A percentile compares a stretch with the other conserved stretches of the same genome.
phyloP scores from a whole-genome alignment of 495 filamentous ascomycete genomes.

The Penicillium desertorum region DNA sequence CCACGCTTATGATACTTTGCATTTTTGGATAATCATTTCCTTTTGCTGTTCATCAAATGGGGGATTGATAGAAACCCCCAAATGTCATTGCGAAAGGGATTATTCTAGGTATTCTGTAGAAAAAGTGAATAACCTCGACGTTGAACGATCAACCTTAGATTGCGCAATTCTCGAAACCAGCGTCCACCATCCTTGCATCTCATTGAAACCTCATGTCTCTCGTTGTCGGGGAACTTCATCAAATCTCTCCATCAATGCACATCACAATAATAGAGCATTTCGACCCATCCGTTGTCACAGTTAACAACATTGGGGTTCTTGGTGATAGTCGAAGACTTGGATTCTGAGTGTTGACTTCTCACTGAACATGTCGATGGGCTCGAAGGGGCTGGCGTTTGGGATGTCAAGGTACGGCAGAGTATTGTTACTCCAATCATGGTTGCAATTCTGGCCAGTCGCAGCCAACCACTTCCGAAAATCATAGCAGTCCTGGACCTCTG shows the following conservation, averaged over 20 bases:
- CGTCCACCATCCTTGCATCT: not conserved
- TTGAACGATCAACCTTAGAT: not conserved
- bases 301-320: not conserved
- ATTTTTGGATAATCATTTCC: not conserved
- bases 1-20: not conserved
- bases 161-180: not conserved
- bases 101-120: not conserved
- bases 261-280: not conserved
- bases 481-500: conserved; percentile 55
- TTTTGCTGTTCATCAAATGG: not conserved
- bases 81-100: not conserved
- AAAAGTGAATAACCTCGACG: not conserved
- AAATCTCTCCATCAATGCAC: not conserved
- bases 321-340: not conserved
- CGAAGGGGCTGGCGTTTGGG: conserved; percentile 30
- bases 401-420: conserved; percentile 29
- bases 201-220: not conserved
- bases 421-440: conserved; percentile 42
- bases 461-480: conserved; percentile 54
- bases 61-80: not conserved
- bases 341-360: not conserved
- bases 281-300: not conserved
- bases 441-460: conserved; percentile 19
- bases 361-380: conserved; percentile 11
- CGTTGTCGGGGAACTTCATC: not conserved